A percentile compares a stretch with the other conserved stretches of the same genome.
Conservation (phyloP, 768 basidiomycete species). For the Suillus decipiens region DNA sequence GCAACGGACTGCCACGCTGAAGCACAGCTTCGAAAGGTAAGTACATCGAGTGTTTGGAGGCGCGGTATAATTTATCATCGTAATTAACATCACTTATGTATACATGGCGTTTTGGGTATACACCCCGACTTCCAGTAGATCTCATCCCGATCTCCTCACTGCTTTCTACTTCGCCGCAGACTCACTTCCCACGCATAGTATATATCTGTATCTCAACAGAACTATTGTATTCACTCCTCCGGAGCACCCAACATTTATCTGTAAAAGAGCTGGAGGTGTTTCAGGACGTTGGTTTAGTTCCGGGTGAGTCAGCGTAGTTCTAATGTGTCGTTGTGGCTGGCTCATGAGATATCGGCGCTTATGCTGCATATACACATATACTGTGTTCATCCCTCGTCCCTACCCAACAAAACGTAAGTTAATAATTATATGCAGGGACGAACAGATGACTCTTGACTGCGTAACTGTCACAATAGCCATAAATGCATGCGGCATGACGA, state of each 20-base stretch:
- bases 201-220: no score
- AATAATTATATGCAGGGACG: background rate
- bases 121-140: background rate
- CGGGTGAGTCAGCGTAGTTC: background rate
- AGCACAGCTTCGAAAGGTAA: background rate
- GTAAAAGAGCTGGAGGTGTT: background rate
- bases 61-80: background rate
- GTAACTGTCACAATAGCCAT: background rate
- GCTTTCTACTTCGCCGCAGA: background rate
- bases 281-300: background rate
- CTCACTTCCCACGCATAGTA: background rate
- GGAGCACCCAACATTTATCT: background rate
- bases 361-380: background rate
- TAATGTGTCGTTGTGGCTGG: background rate
- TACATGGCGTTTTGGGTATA: background rate
- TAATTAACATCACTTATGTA: background rate
- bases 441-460: background rate
- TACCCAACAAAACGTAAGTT: background rate
- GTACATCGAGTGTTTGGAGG: background rate
- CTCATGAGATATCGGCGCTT: background rate
- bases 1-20: background rate
- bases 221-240: background rate
- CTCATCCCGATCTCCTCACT: background rate
- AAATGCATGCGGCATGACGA: background rate
- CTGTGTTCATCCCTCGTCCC: background rate